Evolutionary conservation across 139 green algal species (phyloP).

Genomic region (Yamagishiella unicocca): DNA sequence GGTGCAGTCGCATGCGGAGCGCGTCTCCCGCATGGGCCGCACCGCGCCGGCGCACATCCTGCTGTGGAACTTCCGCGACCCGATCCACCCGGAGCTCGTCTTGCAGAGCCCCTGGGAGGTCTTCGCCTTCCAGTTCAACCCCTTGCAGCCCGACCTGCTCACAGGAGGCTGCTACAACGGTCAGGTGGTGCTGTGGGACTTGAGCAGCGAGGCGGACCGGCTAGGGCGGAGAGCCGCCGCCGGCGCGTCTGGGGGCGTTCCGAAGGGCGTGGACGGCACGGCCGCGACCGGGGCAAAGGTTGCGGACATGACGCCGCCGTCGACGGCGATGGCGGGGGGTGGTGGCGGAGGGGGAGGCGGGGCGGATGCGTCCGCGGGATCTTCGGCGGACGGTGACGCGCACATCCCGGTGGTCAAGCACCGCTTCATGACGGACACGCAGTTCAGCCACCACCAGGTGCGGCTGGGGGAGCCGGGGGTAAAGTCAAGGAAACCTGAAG

Average conservation of each 20-base stretch:
- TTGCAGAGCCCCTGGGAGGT: constrained; percentile 84
- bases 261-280: neutral
- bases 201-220: constrained; percentile 40
- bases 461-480: constrained; percentile 46
- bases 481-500: too few species aligned
- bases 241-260: neutral
- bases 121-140: constrained; percentile 85
- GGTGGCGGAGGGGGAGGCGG: neutral
- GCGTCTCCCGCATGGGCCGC: constrained; percentile 70
- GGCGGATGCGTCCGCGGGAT: neutral
- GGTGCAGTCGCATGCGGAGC: constrained; percentile 62
- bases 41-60: constrained; percentile 74
- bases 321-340: neutral
- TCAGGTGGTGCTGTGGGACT: constrained; percentile 63
- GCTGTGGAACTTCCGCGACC: constrained; percentile 89
- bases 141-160: constrained; percentile 77
- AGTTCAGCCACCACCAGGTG: constrained; percentile 66
- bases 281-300: neutral
- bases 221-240: constrained; percentile 2
- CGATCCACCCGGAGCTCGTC: constrained; percentile 87
- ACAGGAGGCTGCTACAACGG: constrained; percentile 84
- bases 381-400: constrained; percentile 8
- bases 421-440: constrained; percentile 61
- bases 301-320: constrained; percentile 44
- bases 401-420: constrained; percentile 58